Evolutionary conservation across 116 monocot genomes (phyloP).

Genomic region (Posidonia oceanica): DNA sequence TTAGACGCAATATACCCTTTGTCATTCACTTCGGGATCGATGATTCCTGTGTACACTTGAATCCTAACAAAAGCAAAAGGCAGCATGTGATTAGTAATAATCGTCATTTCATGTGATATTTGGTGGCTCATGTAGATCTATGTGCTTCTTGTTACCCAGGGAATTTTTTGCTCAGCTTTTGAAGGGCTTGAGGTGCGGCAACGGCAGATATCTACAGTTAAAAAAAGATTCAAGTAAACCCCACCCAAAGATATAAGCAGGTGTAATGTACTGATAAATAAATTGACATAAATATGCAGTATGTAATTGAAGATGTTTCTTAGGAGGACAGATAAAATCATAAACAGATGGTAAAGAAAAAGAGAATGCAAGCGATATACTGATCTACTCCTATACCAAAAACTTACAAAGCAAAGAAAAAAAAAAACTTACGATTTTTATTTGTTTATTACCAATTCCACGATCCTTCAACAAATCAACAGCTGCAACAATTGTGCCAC

Average conservation of each 20-base stretch:
- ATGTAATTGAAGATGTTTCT: no score
- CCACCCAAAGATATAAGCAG: no score
- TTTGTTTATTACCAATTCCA: constrained; percentile 71
- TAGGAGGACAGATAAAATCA: no score
- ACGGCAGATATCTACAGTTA: constrained; percentile 70
- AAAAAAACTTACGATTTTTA: constrained; percentile 58
- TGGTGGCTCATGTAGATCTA: background rate
- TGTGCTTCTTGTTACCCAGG: constrained; percentile 48
- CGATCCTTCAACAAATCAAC: constrained; percentile 72
- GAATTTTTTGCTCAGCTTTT: constrained; percentile 80
- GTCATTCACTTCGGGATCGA: constrained; percentile 74
- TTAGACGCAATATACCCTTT: constrained; percentile 47
- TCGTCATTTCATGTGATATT: background rate
- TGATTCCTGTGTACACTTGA: constrained; percentile 82
- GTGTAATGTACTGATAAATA: no score
- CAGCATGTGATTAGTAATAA: background rate
- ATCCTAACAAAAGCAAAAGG: constrained; percentile 29
- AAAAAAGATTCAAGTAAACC: background rate
- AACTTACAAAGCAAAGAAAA: background rate
- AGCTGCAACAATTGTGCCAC: constrained; percentile 89
- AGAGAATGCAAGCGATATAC: no score
- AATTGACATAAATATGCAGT: no score
- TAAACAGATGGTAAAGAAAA: no score
- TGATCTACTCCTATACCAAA: background rate
- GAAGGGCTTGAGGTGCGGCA: constrained; percentile 84